Percentiles rank a stretch among this genome's conserved stretches.
Evolutionary conservation across 1,284 basidiomycete species (phyloP).

Genomic region (Macrocybe sp.): DNA sequence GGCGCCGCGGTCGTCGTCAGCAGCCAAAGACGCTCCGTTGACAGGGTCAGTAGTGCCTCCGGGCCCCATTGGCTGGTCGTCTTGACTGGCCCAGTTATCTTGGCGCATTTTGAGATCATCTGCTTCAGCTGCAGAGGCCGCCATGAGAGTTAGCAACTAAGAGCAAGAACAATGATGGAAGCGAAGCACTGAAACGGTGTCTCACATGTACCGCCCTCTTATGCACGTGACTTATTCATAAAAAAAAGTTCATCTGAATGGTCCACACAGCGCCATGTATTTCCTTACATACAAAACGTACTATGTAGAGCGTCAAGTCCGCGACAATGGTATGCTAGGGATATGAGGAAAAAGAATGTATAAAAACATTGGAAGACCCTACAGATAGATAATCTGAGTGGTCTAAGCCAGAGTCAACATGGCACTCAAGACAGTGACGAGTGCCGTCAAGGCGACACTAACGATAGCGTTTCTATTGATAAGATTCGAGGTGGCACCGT

Average conservation of each 20-base stretch:
- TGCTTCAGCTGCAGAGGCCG: conserved; percentile 41
- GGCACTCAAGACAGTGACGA: conserved; percentile 36
- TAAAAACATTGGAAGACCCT: background rate
- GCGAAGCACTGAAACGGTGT: conserved; percentile 9
- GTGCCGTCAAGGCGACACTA: conserved; percentile 35
- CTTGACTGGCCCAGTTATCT: conserved; percentile 52
- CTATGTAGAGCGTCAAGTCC: background rate
- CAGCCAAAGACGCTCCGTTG: conserved; percentile 41
- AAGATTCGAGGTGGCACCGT: no score
- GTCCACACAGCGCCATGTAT: no score
- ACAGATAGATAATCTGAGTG: background rate
- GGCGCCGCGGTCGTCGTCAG: conserved; percentile 34
- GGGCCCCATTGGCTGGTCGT: conserved; percentile 50
- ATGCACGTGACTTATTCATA: no score
- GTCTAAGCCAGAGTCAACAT: conserved; percentile 35
- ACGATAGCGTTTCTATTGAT: conserved; percentile 28
- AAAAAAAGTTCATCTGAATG: no score
- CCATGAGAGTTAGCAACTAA: conserved; percentile 30
- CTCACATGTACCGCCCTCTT: background rate
- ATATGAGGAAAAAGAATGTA: background rate
- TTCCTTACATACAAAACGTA: background rate
- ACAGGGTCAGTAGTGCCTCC: conserved; percentile 37
- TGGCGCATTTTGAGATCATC: conserved; percentile 28
- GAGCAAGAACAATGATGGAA: conserved; percentile 2
- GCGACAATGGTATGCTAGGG: background rate